phyloP scores from a whole-genome alignment of 805 yeast genomes.

The Isabelozyma pseudorhagii region DNA sequence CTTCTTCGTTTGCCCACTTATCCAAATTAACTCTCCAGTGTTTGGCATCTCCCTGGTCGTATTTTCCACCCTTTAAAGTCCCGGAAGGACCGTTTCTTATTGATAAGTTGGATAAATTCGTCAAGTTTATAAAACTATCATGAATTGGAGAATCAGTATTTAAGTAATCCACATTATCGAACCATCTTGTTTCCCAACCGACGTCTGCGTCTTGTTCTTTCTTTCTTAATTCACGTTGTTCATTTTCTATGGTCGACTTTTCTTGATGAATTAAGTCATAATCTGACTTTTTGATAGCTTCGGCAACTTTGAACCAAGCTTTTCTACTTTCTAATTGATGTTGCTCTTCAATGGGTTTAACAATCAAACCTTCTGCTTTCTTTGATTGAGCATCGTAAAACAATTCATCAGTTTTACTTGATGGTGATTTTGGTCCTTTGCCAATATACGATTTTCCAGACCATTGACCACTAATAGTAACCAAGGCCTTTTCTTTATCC shows the following conservation, averaged over 20 bases:
- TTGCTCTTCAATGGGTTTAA: slow-evolving; percentile 82
- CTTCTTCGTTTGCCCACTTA: slow-evolving; percentile 58
- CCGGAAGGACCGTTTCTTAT: slow-evolving; percentile 69
- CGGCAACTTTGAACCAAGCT: slow-evolving; percentile 91
- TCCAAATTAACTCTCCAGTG: slow-evolving; percentile 71
- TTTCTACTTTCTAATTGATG: slow-evolving; percentile 76
- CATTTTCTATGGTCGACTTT: slow-evolving; percentile 77
- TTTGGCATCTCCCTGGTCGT: slow-evolving; percentile 46
- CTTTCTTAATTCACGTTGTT: slow-evolving; percentile 79
- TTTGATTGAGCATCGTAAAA: slow-evolving; percentile 62
- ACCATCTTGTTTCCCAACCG: slow-evolving; percentile 83
- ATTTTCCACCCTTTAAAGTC: slow-evolving; percentile 50
- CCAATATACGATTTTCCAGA: slow-evolving; percentile 66
- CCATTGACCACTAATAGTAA: slow-evolving; percentile 91
- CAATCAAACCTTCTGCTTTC: slow-evolving; percentile 55
- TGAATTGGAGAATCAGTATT: slow-evolving; percentile 7
- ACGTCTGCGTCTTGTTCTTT: slow-evolving; percentile 62
- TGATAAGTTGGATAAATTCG: slow-evolving; percentile 52
- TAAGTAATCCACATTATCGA: slow-evolving; percentile 41
- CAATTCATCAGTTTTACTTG: slow-evolving; percentile 43
- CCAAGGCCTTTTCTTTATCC: slow-evolving; percentile 60
- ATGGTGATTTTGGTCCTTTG: slow-evolving; percentile 49
- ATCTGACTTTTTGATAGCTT: slow-evolving; percentile 74
- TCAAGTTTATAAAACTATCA: slow-evolving; percentile 35
- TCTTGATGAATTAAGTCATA: slow-evolving; percentile 71